A percentile compares a stretch with the other conserved stretches of the same genome.
phyloP scores from a whole-genome alignment of 2,329 filamentous ascomycete genomes.

The Pseudocercospora fuligena region DNA sequence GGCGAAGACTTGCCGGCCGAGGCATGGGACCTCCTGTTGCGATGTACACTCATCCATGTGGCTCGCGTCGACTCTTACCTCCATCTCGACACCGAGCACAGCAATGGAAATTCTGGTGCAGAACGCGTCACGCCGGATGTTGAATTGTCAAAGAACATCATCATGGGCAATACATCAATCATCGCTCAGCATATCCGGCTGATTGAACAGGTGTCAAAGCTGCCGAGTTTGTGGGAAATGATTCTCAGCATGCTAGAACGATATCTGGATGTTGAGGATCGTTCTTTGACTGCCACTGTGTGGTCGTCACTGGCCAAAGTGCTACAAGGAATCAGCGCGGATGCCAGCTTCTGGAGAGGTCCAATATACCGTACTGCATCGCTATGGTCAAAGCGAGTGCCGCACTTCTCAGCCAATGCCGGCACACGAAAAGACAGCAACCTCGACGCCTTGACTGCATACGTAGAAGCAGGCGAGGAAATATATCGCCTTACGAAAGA shows the following conservation, averaged over 20 bases:
- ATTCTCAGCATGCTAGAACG: constrained; percentile 71
- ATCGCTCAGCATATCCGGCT: constrained; percentile 77
- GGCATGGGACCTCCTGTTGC: constrained; percentile 83
- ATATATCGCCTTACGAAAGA: constrained; percentile 76
- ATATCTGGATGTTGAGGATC: constrained; percentile 48
- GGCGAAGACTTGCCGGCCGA: constrained; percentile 77
- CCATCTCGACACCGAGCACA: constrained; percentile 20
- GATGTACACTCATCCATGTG: constrained; percentile 79
- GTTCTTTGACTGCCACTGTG: constrained; percentile 49
- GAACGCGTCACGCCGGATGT: constrained; percentile 20
- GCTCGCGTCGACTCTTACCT: constrained; percentile 52
- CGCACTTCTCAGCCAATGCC: constrained; percentile 21
- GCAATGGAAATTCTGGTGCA: not conserved
- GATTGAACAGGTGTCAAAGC: constrained; percentile 68
- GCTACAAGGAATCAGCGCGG: constrained; percentile 39
- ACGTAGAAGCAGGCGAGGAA: constrained; percentile 74
- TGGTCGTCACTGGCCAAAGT: constrained; percentile 48
- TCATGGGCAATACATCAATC: constrained; percentile 73
- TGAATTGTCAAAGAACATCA: constrained; percentile 74
- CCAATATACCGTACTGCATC: constrained; percentile 36
- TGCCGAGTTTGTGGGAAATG: constrained; percentile 75
- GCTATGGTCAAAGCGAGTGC: constrained; percentile 40
- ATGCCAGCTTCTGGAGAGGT: constrained; percentile 32
- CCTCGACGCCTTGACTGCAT: constrained; percentile 83
- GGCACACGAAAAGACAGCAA: constrained; percentile 52